A percentile compares a stretch with the other conserved stretches of the same genome.
These are phyloP conservation scores for Alternaria brassicicola DNA, from an alignment of 2,329 filamentous ascomycete species.

Conservation along the genomic window DNA sequence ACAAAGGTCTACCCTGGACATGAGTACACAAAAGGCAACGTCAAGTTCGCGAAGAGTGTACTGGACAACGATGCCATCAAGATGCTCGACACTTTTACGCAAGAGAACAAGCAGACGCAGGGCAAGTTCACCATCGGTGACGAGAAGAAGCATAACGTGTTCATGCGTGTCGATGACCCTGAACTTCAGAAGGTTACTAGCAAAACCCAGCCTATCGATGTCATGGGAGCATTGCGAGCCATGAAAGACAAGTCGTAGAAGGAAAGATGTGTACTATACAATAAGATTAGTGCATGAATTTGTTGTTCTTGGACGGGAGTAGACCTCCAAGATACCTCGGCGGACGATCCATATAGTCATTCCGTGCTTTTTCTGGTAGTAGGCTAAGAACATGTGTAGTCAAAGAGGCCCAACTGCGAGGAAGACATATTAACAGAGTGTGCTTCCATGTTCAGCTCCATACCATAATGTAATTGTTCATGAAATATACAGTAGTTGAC, in stretches of 20 bases:
- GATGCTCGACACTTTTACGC: constrained; percentile 77
- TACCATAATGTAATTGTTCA: neutral
- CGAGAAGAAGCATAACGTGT: constrained; percentile 97
- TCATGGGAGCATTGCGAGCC: constrained; percentile 84
- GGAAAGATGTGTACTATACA: neutral
- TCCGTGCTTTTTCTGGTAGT: neutral
- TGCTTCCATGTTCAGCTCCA: neutral
- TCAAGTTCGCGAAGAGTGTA: constrained; percentile 82
- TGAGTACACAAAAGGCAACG: constrained; percentile 97
- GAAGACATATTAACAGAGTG: neutral
- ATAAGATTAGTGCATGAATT: neutral
- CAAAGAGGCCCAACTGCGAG: neutral
- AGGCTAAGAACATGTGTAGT: neutral
- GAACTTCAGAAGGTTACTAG: constrained; percentile 83
- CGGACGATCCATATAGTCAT: neutral
- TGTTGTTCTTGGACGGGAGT: neutral
- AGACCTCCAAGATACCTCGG: neutral
- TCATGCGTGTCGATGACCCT: constrained; percentile 90
- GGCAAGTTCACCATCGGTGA: constrained; percentile 96
- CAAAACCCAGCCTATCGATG: constrained; percentile 77
- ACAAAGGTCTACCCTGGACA: constrained; percentile 94
- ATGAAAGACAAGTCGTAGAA: constrained; percentile 73
- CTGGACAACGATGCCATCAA: constrained; percentile 73
- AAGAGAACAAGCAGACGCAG: constrained; percentile 84
- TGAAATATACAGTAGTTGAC: neutral